Evolutionary conservation across 2,329 filamentous ascomycete genomes (phyloP), one percentile per base, ranked within the genome.

Genomic region (Alternaria viburni): DNA sequence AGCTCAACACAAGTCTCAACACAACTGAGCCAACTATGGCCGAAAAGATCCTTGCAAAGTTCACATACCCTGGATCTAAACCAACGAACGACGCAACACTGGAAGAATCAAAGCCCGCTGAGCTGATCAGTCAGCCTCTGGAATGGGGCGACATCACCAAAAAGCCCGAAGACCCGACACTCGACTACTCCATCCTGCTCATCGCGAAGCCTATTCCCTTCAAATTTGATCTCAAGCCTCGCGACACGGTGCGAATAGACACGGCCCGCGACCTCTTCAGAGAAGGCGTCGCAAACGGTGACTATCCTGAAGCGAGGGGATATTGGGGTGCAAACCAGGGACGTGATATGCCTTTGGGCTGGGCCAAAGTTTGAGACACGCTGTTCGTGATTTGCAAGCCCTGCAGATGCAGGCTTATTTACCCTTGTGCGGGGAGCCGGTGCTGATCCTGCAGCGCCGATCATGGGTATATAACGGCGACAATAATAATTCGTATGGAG

Each of bases 201-300:
- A 84, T 83, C 49, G 81, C 82, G 2, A 83, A 84, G 61, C 82
- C 82, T 2, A 67, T 80, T 15, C 82, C 82, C 0, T 84, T 84
- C 74, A 75, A 78, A 44, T 83, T 84, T 65, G 59, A 77, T 11
- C 72, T 84, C 23, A 71, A 59, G 47, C 75, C 82, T 5, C 77
- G 82, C 4, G 65, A 74, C 54, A 54, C 67, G 15, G 64, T 65
- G 5, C 76, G 81, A 8, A 79, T 75, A 2, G 70, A 70, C 8
- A 70, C 72, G 21, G 74, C 81, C 1, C 70, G 76, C 12, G 58
- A 67, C n/a, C 57, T 80, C 43, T 84, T 79, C 67, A 64, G 70
- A 13, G 72, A 81, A 45, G 73, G 77, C n/a, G 67, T 73, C 26
- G 73, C 75, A 30, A 71, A 79, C 8, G 81, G 82, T 17, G 78